Percentiles rank a stretch among this genome's conserved stretches.
These are phyloP conservation scores for Notholithocarpus densiflorus DNA, from an alignment of 306 rosid genomes.

Conservation along the genomic window DNA sequence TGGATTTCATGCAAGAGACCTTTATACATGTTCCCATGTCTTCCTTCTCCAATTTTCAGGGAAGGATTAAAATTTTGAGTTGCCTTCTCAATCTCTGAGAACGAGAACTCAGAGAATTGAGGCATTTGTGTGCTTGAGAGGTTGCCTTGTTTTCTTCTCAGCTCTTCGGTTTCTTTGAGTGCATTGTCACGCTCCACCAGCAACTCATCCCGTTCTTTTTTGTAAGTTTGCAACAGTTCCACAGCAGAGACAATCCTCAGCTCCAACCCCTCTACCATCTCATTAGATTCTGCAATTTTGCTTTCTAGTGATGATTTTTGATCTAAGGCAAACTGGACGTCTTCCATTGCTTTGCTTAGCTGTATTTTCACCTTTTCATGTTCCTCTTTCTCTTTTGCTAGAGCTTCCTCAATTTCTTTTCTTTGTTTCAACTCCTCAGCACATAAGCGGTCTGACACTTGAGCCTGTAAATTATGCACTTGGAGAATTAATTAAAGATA, in stretches of 20 bases:
- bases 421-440: conserved; percentile 43
- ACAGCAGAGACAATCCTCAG: conserved; percentile 41
- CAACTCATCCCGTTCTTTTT: conserved; percentile 47
- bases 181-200: conserved; percentile 39
- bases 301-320: conserved; percentile 31
- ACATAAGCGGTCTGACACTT: conserved; percentile 38
- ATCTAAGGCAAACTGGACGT: conserved; percentile 27
- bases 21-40: conserved; percentile 47
- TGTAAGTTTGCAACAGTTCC: conserved; percentile 43
- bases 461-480: conserved; percentile 34
- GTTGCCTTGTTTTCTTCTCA: conserved; percentile 40
- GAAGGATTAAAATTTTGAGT: conserved; percentile 36
- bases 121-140: conserved; percentile 22
- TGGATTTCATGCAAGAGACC: conserved; percentile 40
- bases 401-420: conserved; percentile 41
- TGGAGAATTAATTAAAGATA: background rate
- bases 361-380: conserved; percentile 32
- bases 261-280: conserved; percentile 34
- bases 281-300: conserved; percentile 37
- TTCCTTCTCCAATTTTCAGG: conserved; percentile 57
- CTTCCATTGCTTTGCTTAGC: conserved; percentile 34
- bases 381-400: conserved; percentile 32
- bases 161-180: conserved; percentile 48
- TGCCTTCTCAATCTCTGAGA: conserved; percentile 47
- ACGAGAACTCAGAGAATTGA: conserved; percentile 40